Percentiles rank a stretch among this genome's conserved stretches.
Evolutionary conservation across 2,329 filamentous ascomycete species (phyloP).

Genomic region (Sporothrix luriei): DNA sequence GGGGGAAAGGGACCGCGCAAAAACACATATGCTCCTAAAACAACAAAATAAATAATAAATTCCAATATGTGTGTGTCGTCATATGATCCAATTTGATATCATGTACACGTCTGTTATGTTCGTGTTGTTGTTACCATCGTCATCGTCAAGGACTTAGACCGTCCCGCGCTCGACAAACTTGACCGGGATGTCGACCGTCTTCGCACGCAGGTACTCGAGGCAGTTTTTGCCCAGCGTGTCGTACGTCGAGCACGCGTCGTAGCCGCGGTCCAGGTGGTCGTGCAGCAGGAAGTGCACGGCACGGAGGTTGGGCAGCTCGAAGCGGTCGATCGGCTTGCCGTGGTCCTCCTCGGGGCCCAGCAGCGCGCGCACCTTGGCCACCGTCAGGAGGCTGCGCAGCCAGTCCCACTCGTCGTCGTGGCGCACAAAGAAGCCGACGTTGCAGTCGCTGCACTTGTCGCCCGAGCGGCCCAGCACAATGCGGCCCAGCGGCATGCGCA

Average conservation of each 20-base stretch:
- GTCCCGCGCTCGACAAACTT: conserved; percentile 48
- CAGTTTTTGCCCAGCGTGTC: conserved; percentile 53
- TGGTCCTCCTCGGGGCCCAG: conserved; percentile 36
- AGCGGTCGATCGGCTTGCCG: conserved; percentile 36
- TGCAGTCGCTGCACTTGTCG: conserved; percentile 46
- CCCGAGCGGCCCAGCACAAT: conserved; percentile 46
- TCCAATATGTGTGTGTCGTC: not conserved
- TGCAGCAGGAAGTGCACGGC: conserved; percentile 47
- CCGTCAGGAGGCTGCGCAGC: conserved; percentile 45
- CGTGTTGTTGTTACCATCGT: not conserved
- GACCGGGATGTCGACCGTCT: conserved; percentile 50
- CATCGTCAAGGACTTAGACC: conserved; percentile 36
- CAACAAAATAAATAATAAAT: not conserved
- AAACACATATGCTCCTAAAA: not conserved
- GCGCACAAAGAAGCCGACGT: conserved; percentile 48
- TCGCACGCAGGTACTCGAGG: conserved; percentile 50
- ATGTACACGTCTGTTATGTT: not conserved
- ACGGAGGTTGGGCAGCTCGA: conserved; percentile 33
- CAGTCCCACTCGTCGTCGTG: conserved; percentile 47
- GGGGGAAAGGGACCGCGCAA: not conserved
- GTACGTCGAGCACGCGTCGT: conserved; percentile 48
- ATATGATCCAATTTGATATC: not conserved
- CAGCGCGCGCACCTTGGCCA: conserved; percentile 35
- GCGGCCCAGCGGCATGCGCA: conserved; percentile 40
- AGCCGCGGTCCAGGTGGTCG: conserved; percentile 51